Conservation (phyloP, 1,139 yeast genomes). For the Geotrichum europaeum region DNA sequence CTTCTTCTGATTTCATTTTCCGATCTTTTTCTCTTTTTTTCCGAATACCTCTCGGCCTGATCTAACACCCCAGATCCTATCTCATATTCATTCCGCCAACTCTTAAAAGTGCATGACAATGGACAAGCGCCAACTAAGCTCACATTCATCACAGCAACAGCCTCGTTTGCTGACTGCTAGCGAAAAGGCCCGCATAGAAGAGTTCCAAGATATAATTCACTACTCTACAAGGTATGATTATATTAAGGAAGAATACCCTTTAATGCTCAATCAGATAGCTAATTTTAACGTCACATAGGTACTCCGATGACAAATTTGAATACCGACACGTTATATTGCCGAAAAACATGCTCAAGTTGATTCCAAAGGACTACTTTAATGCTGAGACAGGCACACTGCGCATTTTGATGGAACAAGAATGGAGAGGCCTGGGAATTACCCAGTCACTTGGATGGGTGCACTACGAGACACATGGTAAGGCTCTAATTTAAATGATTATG, state of each 20-base stretch:
- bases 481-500: conserved; percentile 13
- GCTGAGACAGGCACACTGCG: conserved; percentile 92
- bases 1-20: no score
- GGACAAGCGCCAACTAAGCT: background rate
- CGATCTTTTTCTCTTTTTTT: no score
- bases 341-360: conserved; percentile 87
- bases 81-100: background rate
- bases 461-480: conserved; percentile 76
- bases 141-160: conserved; percentile 11
- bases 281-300: conserved; percentile 36
- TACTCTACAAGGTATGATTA: conserved; percentile 66
- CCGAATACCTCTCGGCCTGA: background rate
- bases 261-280: background rate
- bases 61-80: background rate
- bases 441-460: conserved; percentile 98
- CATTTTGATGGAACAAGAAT: conserved; percentile 87
- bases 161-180: conserved; percentile 68
- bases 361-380: conserved; percentile 94
- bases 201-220: conserved; percentile 90
- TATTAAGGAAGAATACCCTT: background rate
- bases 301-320: conserved; percentile 85
- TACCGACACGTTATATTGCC: conserved; percentile 96
- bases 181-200: conserved; percentile 81
- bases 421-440: conserved; percentile 98
- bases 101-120: background rate